Evolutionary conservation across 495 filamentous ascomycete species (phyloP).

Genomic region (Pyrenopolyporus hunteri): DNA sequence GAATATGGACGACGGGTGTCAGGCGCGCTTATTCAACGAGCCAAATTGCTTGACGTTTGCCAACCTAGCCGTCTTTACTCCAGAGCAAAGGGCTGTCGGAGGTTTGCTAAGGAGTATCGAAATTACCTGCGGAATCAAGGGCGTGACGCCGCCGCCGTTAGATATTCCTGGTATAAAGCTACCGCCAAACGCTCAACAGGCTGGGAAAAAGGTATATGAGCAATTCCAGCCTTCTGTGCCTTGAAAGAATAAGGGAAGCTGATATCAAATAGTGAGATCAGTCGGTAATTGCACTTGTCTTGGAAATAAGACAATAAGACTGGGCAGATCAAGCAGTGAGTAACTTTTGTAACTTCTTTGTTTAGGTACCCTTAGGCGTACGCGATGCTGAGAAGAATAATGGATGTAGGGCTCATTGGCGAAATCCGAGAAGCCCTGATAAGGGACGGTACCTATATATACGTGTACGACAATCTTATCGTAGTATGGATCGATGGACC

Average conservation of each 20-base stretch:
- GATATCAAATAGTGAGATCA: conserved; percentile 13
- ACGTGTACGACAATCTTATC: conserved; percentile 15
- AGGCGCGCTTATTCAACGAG: conserved; percentile 50
- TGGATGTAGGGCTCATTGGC: conserved; percentile 6
- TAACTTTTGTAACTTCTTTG: no score
- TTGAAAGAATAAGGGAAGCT: conserved; percentile 12
- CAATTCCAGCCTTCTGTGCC: neutral
- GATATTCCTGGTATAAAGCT: conserved; percentile 36
- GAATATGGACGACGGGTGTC: conserved; percentile 47
- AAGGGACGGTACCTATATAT: neutral
- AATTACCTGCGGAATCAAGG: conserved; percentile 44
- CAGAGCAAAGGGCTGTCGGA: conserved; percentile 44
- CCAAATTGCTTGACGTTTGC: conserved; percentile 43
- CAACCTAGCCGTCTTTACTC: conserved; percentile 50
- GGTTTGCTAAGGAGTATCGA: conserved; percentile 47
- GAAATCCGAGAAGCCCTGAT: neutral
- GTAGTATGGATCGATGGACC: neutral
- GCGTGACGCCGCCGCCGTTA: conserved; percentile 34
- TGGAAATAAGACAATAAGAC: no score
- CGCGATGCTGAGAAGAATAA: neutral
- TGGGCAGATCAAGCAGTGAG: no score
- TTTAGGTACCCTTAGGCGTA: neutral
- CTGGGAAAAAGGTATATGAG: conserved; percentile 30
- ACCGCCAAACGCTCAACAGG: conserved; percentile 30
- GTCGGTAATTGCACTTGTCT: no score